Evolutionary conservation across 2,329 filamentous ascomycete species (phyloP).

Genomic region (Claviceps cyperi): DNA sequence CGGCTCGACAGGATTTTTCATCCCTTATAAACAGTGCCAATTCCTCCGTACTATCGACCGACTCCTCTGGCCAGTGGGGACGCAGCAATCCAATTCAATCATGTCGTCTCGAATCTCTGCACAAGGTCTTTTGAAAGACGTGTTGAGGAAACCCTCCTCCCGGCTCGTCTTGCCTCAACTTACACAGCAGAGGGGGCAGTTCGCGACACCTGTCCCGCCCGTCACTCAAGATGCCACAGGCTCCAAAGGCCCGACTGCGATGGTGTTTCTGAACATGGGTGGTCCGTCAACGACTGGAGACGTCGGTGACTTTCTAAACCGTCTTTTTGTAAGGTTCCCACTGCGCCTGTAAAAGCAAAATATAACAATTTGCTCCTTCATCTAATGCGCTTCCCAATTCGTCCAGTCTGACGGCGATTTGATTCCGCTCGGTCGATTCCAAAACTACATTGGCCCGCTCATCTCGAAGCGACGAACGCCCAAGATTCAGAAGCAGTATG

Average conservation of each 20-base stretch:
- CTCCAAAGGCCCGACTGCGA: conserved; percentile 74
- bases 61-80: not conserved
- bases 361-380: not conserved
- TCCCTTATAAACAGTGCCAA: not conserved
- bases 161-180: conserved; percentile 17
- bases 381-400: conserved; percentile 3
- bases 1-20: not conserved
- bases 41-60: not conserved
- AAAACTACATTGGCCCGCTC: conserved; percentile 78
- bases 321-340: conserved; percentile 61
- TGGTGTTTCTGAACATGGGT: conserved; percentile 99
- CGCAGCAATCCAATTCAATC: not conserved
- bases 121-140: conserved; percentile 15
- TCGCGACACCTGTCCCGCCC: conserved; percentile 44
- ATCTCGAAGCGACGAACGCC: conserved; percentile 79
- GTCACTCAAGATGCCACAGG: conserved; percentile 64
- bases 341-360: not conserved
- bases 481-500: conserved; percentile 93
- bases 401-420: conserved; percentile 75
- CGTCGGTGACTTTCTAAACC: conserved; percentile 77
- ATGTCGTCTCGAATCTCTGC: conserved; percentile 21
- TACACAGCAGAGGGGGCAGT: conserved; percentile 16
- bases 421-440: conserved; percentile 85
- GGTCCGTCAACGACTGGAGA: conserved; percentile 79
- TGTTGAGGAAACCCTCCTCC: conserved; percentile 13